Percentiles rank a stretch among this genome's conserved stretches.
These are phyloP conservation scores for Alternaria viburni DNA, from an alignment of 2,329 filamentous ascomycete genomes.

Conservation along the genomic window DNA sequence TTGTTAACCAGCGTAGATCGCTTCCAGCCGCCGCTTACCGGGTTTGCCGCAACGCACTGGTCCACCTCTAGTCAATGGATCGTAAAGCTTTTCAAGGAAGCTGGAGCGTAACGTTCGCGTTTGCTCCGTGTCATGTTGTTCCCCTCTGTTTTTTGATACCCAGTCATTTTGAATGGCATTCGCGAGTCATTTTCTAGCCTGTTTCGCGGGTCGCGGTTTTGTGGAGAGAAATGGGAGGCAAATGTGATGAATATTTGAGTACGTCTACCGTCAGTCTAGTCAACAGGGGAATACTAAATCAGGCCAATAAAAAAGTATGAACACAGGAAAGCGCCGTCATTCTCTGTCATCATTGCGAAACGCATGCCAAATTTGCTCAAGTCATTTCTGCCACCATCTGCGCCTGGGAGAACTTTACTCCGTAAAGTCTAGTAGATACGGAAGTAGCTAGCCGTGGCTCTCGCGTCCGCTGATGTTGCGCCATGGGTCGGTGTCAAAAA, in stretches of 20 bases:
- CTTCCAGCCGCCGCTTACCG: conserved; percentile 38
- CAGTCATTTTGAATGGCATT: conserved; percentile 6
- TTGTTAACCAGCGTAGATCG: conserved; percentile 25
- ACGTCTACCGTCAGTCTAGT: background rate
- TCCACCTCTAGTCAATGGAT: conserved; percentile 43
- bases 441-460: conserved; percentile 40
- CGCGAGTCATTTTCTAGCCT: conserved; percentile 2
- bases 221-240: background rate
- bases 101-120: conserved; percentile 29
- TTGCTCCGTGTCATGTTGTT: conserved; percentile 2
- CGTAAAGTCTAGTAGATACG: background rate
- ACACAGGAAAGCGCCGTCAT: background rate
- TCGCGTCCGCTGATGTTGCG: conserved; percentile 48
- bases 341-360: background rate
- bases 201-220: background rate
- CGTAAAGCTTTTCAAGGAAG: conserved; percentile 39
- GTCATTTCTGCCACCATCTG: background rate
- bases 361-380: background rate
- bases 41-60: conserved; percentile 29
- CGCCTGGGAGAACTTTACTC: background rate
- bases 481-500: conserved; percentile 45
- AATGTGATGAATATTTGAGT: background rate
- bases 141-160: conserved; percentile 14
- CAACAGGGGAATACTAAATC: background rate
- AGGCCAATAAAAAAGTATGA: background rate